Base-by-base conservation (phyloP, 2,329 filamentous ascomycete genomes). In the Fusarium sp. region DNA sequence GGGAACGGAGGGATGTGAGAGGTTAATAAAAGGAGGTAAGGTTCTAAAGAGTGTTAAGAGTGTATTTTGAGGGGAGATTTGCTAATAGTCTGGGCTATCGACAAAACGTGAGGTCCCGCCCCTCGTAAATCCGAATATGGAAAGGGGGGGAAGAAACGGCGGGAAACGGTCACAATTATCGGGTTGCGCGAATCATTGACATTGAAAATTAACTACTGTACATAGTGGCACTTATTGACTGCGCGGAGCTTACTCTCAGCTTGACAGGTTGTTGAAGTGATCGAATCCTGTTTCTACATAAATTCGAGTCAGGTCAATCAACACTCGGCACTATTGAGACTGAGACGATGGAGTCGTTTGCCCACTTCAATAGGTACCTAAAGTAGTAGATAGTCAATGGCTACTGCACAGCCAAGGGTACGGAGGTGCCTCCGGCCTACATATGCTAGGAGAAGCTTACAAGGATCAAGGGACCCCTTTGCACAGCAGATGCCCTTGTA, bases 61-160 rank as follows among this genome's bases (percentile, higher is more conserved):
- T 50, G 37, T 35, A 47, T 47, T 47, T 31, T 43, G 49, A 54
- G 53, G 58, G 64, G 64, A 67, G 52, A 67, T 67, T 67, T 67
- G 64, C 53, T 61, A 46, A 52, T 48, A 41, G 58, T 54, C 46
- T n/a, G n/a, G n/a, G n/a, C n/a, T 67, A 58, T 52, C 39, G 25
- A 58, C 42, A 41, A 52, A 66, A 66, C 40, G 60, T 37, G 20
- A 62, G 58, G 50, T 68, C 49, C 64, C 49, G 25, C 45, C 58
- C 58, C 37, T 63, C 64, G 33, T 39, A 37, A 48, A 31, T 37
- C 50, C 57, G 35, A 65, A 53, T 68, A 35, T 51, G 59, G 54
- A 67, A 65, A 67, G 65, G 65, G 63, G 63, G 65, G 58, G 61
- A 21, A 40, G 64, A 63, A 67, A 58, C 52, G 56, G 56, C 48